Base-by-base conservation (phyloP, 768 basidiomycete species). In the Hypholoma sublateritium region DNA sequence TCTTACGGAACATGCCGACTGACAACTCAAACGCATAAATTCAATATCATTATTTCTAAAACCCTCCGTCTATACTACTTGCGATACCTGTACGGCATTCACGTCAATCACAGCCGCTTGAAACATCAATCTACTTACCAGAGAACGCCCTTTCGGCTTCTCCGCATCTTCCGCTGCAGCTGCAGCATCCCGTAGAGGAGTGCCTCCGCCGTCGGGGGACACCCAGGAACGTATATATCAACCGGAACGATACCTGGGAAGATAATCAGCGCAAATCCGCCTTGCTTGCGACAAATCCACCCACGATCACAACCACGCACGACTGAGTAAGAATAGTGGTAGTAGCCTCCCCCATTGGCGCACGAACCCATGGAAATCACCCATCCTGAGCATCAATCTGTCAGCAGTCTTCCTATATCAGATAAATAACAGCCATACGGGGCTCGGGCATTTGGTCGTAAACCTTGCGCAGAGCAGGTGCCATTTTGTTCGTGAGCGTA, bases 331-430 rank as follows among this genome's bases (percentile, higher is more conserved):
- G 96, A 97, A 73, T 98, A 97, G 75, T 96, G 95, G 72, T 95
- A 95, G 77, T 95, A 95, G 14, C 94, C 95, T 55, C 95, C 94
- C 28, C 97, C 97, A 71, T 98, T 98, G 16, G 97, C 97, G 72
- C 97, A 99, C 4, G 96, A 98, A 45, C 97, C 97, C 97, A 99
- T 98, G 22, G 96, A 98, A 69, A 99, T 91, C 56, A 99, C 97
- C 97, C 97, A 99, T 68, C 96, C 91, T 86, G 37, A 14, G 48
- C 56, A 43, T 25, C 48, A 49, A 59, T 34, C 13, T 44, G 21
- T 36, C 35, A 50, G 46, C 36, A 36, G 17, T 32, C 41, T 11
- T 24, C 32, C 53, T 39, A 49, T 28, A 17, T 48, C 28, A 42
- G 59, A 49, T 39, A 44, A 42, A 46, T 48, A 53, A 51, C 43